Percentiles rank a stretch among this genome's conserved stretches.
phyloP scores from a whole-genome alignment of 108 stramenopile species.

The Nannochloropsis salina region DNA sequence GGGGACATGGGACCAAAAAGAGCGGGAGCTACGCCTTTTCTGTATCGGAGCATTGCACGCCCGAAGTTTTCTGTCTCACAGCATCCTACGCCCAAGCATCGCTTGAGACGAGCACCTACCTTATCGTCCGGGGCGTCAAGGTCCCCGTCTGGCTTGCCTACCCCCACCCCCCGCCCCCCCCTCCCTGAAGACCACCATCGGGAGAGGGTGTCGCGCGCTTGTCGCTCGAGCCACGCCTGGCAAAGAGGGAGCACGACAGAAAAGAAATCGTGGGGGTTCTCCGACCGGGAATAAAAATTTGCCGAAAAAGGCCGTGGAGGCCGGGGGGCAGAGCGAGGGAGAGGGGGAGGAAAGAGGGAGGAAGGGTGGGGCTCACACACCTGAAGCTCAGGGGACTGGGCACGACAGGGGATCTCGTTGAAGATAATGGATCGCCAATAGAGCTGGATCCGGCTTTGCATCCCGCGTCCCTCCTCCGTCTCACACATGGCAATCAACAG shows the following conservation, averaged over 20 bases:
- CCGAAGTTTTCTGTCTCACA: no score
- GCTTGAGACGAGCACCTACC: neutral
- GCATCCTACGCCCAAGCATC: no score
- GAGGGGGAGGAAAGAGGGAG: neutral
- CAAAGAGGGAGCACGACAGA: neutral
- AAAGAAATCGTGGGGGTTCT: neutral
- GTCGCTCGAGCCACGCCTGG: neutral
- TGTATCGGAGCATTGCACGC: no score
- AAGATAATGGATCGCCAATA: constrained; percentile 5
- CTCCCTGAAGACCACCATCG: neutral
- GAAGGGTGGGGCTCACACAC: neutral
- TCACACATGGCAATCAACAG: neutral
- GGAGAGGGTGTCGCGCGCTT: neutral
- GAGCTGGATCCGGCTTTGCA: neutral
- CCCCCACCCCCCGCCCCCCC: neutral
- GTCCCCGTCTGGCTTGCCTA: neutral
- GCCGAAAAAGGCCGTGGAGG: neutral
- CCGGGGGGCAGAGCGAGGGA: neutral
- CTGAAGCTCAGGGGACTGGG: neutral
- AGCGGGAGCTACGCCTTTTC: no score
- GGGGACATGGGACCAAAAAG: no score
- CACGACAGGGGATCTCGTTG: neutral
- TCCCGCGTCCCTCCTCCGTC: neutral
- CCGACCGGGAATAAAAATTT: neutral
- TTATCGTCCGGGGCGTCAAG: neutral